Percentiles rank a stretch among this genome's conserved stretches.
Evolutionary conservation across 2,329 filamentous ascomycete species (phyloP).

Genomic region (Aspergillus quadrilineatus): DNA sequence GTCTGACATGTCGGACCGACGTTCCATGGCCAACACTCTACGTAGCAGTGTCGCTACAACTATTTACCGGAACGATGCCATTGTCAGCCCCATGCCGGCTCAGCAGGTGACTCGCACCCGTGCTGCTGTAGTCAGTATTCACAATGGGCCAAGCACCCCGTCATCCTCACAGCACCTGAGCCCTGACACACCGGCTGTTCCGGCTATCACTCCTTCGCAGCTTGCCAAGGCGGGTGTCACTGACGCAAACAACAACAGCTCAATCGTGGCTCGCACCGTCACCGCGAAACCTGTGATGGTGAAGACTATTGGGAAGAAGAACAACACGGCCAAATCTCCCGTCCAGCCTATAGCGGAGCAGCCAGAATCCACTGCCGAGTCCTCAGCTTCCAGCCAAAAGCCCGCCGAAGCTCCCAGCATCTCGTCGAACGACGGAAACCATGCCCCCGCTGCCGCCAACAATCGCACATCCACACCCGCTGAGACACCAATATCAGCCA

Average conservation of each 20-base stretch:
- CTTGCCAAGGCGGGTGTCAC: slow-evolving; percentile 40
- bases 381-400: slow-evolving; percentile 17
- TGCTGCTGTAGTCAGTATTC: slow-evolving; percentile 90
- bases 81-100: slow-evolving; percentile 74
- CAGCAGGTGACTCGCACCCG: slow-evolving; percentile 85
- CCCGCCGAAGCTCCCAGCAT: slow-evolving; percentile 25
- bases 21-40: slow-evolving; percentile 51
- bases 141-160: slow-evolving; percentile 61
- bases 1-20: slow-evolving; percentile 64
- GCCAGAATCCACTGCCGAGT: slow-evolving; percentile 14
- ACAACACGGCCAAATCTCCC: slow-evolving; percentile 17
- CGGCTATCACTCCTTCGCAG: slow-evolving; percentile 60
- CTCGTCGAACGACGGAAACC: slow-evolving; percentile 35
- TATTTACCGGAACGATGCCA: slow-evolving; percentile 87
- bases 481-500: slow-evolving; percentile 22
- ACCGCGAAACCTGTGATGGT: slow-evolving; percentile 48
- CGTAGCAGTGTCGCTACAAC: slow-evolving; percentile 79
- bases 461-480: slow-evolving; percentile 16
- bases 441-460: slow-evolving; percentile 14
- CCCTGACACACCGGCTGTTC: slow-evolving; percentile 65
- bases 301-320: slow-evolving; percentile 36
- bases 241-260: slow-evolving; percentile 36
- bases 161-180: slow-evolving; percentile 24
- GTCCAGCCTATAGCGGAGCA: slow-evolving; percentile 23
- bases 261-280: slow-evolving; percentile 46